phyloP scores from a whole-genome alignment of 179 eudicot species.

The Silene noctiflora region DNA sequence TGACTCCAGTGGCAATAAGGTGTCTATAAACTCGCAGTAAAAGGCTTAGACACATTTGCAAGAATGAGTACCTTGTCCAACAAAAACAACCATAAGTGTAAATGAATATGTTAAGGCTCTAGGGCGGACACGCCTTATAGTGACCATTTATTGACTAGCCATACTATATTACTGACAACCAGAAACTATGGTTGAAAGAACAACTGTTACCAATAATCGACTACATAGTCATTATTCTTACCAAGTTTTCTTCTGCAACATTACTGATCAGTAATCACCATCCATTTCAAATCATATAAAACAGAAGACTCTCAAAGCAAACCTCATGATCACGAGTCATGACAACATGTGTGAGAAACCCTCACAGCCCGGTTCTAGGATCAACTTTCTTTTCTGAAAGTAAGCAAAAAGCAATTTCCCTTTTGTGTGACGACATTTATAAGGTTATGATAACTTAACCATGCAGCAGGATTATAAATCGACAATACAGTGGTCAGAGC shows the following conservation, averaged over 20 bases:
- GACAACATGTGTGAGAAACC: slow-evolving; percentile 14
- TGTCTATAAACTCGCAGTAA: neutral
- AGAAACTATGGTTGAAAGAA: neutral
- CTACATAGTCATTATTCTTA: neutral
- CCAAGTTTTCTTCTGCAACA: neutral
- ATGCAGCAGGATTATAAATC: neutral
- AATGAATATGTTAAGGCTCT: too few relatives aligned
- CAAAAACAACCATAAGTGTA: neutral
- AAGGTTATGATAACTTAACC: slow-evolving; percentile 12
- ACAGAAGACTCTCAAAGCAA: too few relatives aligned
- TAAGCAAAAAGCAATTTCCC: slow-evolving; percentile 3
- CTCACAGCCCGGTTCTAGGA: slow-evolving; percentile 9
- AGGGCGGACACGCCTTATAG: neutral
- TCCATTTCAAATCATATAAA: slow-evolving; percentile 8
- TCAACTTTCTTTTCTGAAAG: slow-evolving; percentile 10
- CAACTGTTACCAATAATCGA: neutral
- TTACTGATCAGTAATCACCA: neutral
- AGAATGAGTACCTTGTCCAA: neutral
- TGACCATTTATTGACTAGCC: neutral
- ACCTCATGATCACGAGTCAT: neutral
- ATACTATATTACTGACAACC: neutral
- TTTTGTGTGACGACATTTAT: neutral
- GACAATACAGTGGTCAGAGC: neutral
- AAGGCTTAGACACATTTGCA: neutral
- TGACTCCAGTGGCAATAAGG: neutral